Evolutionary conservation across 2,329 filamentous ascomycete genomes (phyloP).

Genomic region (Botrytis pseudocinerea): DNA sequence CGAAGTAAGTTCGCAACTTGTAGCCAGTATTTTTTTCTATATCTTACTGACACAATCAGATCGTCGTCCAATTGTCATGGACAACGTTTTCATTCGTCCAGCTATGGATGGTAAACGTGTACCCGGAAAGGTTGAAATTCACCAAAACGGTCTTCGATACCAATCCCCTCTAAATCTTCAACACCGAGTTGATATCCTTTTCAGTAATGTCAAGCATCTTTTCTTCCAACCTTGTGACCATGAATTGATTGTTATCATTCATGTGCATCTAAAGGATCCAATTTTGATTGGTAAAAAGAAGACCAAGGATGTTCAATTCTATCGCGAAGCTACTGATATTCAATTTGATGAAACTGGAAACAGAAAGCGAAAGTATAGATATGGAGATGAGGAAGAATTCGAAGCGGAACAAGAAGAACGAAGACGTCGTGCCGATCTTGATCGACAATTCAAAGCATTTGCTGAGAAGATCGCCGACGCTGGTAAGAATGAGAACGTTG

Average conservation of each 20-base stretch:
- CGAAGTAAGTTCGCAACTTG: conserved; percentile 62
- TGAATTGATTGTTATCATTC: conserved; percentile 96
- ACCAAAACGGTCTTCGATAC: conserved; percentile 98
- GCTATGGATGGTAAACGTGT: conserved; percentile 96
- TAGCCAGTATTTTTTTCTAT: conserved; percentile 45
- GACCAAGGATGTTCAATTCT: conserved; percentile 98
- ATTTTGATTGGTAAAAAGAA: conserved; percentile 98
- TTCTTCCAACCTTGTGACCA: conserved; percentile 98
- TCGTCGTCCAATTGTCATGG: conserved; percentile 83
- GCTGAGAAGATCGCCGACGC: conserved; percentile 97
- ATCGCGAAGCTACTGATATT: conserved; percentile 95
- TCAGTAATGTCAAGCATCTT: conserved; percentile 96
- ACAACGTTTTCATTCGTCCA: conserved; percentile 93
- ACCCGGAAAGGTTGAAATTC: conserved; percentile 92
- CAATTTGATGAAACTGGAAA: conserved; percentile 99
- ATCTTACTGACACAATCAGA: conserved; percentile 51
- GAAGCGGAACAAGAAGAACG: conserved; percentile 98
- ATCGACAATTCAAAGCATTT: conserved; percentile 93
- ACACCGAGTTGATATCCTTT: conserved; percentile 87
- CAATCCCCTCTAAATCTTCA: conserved; percentile 76
- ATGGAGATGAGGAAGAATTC: conserved; percentile 97
- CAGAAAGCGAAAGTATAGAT: conserved; percentile 94
- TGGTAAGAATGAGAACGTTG: conserved; percentile 83
- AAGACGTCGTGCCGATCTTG: conserved; percentile 83
- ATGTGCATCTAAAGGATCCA: conserved; percentile 95